Percentiles rank a stretch among this genome's conserved stretches.
These are phyloP conservation scores for Lodderomyces margitis DNA, from an alignment of 1,139 yeast genomes.

Conservation along the genomic window DNA sequence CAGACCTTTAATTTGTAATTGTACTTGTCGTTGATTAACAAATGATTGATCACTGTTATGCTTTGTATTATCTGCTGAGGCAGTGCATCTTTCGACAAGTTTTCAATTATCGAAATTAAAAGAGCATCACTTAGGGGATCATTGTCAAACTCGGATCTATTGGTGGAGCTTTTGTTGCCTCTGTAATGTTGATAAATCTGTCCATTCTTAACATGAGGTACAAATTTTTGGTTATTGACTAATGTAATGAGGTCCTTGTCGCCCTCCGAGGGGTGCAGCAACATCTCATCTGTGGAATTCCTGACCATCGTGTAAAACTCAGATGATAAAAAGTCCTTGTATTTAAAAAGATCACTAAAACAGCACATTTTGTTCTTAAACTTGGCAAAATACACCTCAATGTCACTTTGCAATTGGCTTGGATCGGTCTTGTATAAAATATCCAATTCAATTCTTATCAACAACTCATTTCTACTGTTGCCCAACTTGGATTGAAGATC, in stretches of 20 bases:
- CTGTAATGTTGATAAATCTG: slow-evolving; percentile 26
- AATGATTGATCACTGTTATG: slow-evolving; percentile 47
- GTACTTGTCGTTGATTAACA: slow-evolving; percentile 51
- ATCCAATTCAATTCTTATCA: slow-evolving; percentile 54
- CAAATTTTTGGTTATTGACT: slow-evolving; percentile 53
- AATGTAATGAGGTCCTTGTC: slow-evolving; percentile 34
- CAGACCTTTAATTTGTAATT: slow-evolving; percentile 70
- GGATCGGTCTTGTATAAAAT: slow-evolving; percentile 19
- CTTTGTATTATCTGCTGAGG: slow-evolving; percentile 23
- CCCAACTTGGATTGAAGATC: slow-evolving; percentile 25
- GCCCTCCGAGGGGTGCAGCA: slow-evolving; percentile 12
- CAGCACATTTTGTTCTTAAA: slow-evolving; percentile 59
- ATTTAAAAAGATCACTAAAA: slow-evolving; percentile 52
- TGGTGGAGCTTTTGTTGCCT: slow-evolving; percentile 5
- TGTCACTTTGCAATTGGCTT: slow-evolving; percentile 17
- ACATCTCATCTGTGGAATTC: not conserved
- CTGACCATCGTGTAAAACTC: slow-evolving; percentile 14
- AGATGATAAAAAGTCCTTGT: slow-evolving; percentile 17
- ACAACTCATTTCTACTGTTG: slow-evolving; percentile 51
- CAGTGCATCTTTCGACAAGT: slow-evolving; percentile 16
- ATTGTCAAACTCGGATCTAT: slow-evolving; percentile 17
- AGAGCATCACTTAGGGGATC: slow-evolving; percentile 61
- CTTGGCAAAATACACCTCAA: slow-evolving; percentile 40
- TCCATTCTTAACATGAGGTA: slow-evolving; percentile 25
- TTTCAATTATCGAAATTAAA: slow-evolving; percentile 43